Evolutionary conservation across 2,329 filamentous ascomycete species (phyloP).

Genomic region (Aspergillus texensis): DNA sequence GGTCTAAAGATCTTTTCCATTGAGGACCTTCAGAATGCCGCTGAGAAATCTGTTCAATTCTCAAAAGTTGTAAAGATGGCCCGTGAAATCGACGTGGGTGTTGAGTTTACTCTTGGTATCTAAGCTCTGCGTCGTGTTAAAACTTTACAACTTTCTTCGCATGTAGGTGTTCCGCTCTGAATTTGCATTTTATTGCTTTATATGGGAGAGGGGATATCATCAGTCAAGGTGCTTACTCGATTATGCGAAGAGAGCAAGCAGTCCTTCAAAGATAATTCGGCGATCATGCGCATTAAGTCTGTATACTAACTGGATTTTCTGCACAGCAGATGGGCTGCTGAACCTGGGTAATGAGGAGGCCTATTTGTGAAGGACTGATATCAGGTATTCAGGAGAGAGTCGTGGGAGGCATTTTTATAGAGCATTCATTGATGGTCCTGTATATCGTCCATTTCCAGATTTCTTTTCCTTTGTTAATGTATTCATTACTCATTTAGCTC

Average conservation of each 20-base stretch:
- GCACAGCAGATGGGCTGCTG: conserved; percentile 16
- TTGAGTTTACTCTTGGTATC: conserved; percentile 93
- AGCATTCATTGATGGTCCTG: conserved; percentile 24
- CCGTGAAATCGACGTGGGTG: conserved; percentile 94
- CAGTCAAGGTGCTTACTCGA: neutral
- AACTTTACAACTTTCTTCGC: neutral
- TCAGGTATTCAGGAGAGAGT: conserved; percentile 6
- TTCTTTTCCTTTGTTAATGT: conserved; percentile 16
- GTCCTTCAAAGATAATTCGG: neutral
- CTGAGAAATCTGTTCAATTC: conserved; percentile 98
- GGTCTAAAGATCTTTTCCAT: conserved; percentile 99
- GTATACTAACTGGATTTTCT: conserved; percentile 19
- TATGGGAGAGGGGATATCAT: neutral
- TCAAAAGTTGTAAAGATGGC: conserved; percentile 99
- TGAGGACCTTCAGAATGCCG: conserved; percentile 93
- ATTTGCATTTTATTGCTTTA: neutral
- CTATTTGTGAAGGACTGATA: conserved; percentile 8
- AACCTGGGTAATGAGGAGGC: conserved; percentile 2
- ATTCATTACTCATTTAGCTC: conserved; percentile 8
- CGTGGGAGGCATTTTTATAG: conserved; percentile 21
- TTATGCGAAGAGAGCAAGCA: neutral
- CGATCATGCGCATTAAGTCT: neutral
- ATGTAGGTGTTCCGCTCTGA: conserved; percentile 1
- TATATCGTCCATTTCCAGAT: conserved; percentile 24
- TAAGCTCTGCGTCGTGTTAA: conserved; percentile 50